Percentiles rank a stretch among this genome's conserved stretches.
Conservation (phyloP, 2,329 filamentous ascomycete genomes). For the Penicillium aurantiogriseum region DNA sequence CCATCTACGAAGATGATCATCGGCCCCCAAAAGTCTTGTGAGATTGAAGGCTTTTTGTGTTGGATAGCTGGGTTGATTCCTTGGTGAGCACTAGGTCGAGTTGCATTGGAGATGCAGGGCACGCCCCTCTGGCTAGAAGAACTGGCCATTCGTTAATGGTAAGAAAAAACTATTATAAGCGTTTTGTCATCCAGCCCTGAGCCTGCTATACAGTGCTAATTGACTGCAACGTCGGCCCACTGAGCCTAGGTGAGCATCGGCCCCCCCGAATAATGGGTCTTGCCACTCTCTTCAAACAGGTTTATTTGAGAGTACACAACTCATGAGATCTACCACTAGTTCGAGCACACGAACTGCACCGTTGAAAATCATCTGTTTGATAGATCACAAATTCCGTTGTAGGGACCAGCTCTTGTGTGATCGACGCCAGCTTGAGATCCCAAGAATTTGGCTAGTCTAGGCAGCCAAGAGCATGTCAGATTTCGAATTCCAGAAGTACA, state of each 20-base stretch:
- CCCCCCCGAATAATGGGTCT: neutral
- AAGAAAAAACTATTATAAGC: neutral
- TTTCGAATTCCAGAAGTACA: neutral
- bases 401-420: neutral
- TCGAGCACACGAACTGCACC: neutral
- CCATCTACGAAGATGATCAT: neutral
- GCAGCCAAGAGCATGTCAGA: neutral
- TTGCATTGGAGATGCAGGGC: neutral
- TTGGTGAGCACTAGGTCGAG: neutral
- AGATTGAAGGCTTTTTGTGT: too few relatives aligned
- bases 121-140: neutral
- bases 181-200: neutral
- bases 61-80: neutral
- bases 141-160: neutral
- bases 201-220: neutral
- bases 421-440: constrained; percentile 1
- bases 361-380: neutral
- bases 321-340: constrained; percentile 8
- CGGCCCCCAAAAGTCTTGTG: neutral
- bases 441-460: neutral
- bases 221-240: neutral
- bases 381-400: constrained; percentile 3
- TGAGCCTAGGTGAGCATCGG: neutral
- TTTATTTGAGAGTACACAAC: neutral
- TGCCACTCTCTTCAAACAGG: neutral